Evolutionary conservation across 2,329 filamentous ascomycete species (phyloP), one percentile per base, ranked within the genome.

Genomic region (Fusarium nodosum): DNA sequence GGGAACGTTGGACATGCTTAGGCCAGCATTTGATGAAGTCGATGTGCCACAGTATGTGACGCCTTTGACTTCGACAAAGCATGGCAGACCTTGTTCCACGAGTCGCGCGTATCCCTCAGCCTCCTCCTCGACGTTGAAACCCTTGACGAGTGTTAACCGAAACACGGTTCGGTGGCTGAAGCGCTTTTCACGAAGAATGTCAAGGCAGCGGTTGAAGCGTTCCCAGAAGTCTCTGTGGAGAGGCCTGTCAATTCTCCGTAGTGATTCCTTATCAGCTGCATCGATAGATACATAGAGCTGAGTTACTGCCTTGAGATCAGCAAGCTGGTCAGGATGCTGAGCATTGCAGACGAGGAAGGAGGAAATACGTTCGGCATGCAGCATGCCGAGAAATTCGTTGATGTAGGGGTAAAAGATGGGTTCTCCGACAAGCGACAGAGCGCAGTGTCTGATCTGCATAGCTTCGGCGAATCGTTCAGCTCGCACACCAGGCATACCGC

Each of bases 341-440:
- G 95, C 95, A 76, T 98, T 98, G 84, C 95, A 98, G 60, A 99
- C 96, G 0, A 98, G 84, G 82, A 98, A 99, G 33, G 92, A 96
- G 5, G 93, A 97, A 72, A 98, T 97, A 72, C 89, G 91, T 78
- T 97, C 92, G 15, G 80, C 83, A 81, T 98, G 95, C 69, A 99
- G 85, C 85, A 98, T 88, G 13, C 83, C 86, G 1, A 97, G 84
- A 75, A 98, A 94, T 76, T 94, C 91, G 80, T 99, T 97, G 84
- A 98, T 98, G 76, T 97, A 90, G 12, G 96, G 96, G 79, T 98
- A 98, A 82, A 98, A 98, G 74, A 97, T 97, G n/a, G 95, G 95
- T 80, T 99, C 95, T 72, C 96, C 95, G 24, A 99, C 96, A 12
- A 99, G 85, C 70, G 90, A 93, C 46, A 99, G 84, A 0, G 96